Conservation (phyloP, 1,284 basidiomycete genomes). For the Pascua sp. region DNA sequence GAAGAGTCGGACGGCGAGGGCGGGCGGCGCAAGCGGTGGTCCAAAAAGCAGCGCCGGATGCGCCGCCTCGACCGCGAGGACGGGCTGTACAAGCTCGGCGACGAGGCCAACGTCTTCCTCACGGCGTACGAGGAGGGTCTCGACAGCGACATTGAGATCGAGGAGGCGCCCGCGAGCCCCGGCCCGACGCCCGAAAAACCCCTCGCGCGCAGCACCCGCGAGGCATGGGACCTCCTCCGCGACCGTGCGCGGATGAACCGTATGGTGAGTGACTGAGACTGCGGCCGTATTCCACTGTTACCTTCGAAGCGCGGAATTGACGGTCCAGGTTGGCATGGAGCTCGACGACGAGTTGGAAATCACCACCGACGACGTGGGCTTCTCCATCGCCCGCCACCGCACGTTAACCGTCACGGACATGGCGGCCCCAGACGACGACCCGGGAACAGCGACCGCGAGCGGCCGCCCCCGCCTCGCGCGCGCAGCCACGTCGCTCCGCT, state of each 20-base stretch:
- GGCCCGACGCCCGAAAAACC: neutral
- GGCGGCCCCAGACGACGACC: neutral
- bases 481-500: too few relatives aligned
- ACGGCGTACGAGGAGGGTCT: conserved; percentile 28
- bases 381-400: neutral
- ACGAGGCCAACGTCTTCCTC: conserved; percentile 33
- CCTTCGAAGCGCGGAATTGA: neutral
- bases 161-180: conserved; percentile 17
- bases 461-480: too few relatives aligned
- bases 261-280: conserved; percentile 15
- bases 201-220: conserved; percentile 4
- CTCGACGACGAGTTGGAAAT: too few relatives aligned
- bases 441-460: too few relatives aligned
- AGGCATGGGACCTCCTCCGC: conserved; percentile 18
- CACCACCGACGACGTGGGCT: neutral
- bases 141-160: conserved; percentile 35
- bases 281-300: neutral
- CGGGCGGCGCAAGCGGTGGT: conserved; percentile 14
- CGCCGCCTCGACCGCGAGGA: conserved; percentile 28
- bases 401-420: neutral
- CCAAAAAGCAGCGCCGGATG: conserved; percentile 27
- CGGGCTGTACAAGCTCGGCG: conserved; percentile 31
- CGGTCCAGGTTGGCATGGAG: too few relatives aligned
- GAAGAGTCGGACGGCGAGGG: conserved; percentile 33
- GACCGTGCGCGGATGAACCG: conserved; percentile 24